Evolutionary conservation across 2,329 filamentous ascomycete species (phyloP).

Genomic region (Rhynchosporium graminicola): DNA sequence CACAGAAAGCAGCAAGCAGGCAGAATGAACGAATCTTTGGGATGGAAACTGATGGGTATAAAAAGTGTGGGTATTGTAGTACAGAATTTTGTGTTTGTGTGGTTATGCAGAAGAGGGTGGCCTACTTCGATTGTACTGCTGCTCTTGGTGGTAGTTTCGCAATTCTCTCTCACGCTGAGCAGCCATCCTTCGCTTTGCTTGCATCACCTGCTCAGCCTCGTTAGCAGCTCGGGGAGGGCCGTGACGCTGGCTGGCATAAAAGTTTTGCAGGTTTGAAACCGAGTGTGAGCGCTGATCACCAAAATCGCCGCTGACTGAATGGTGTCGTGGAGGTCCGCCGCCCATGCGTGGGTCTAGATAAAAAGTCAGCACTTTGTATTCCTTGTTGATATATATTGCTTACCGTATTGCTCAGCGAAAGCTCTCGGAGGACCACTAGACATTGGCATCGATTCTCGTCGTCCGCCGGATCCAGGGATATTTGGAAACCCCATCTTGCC

Average conservation of each 20-base stretch:
- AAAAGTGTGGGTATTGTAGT: conserved; percentile 27
- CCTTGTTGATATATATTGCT: conserved; percentile 40
- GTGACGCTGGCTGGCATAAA: conserved; percentile 91
- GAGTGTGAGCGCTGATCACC: conserved; percentile 72
- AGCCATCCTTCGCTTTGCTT: conserved; percentile 98
- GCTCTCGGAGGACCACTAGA: conserved; percentile 56
- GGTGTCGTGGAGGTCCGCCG: conserved; percentile 68
- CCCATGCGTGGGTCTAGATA: conserved; percentile 69
- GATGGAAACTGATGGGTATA: conserved; percentile 40
- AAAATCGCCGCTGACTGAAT: conserved; percentile 75
- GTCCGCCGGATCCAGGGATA: conserved; percentile 49
- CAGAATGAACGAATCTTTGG: conserved; percentile 42
- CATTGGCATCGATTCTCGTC: conserved; percentile 79
- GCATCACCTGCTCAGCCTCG: conserved; percentile 98
- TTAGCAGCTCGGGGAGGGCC: conserved; percentile 78
- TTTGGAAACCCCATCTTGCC: conserved; percentile 77
- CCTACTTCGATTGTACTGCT: conserved; percentile 99
- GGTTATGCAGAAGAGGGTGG: conserved; percentile 73
- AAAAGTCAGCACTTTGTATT: conserved; percentile 21
- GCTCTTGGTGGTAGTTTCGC: conserved; percentile 99
- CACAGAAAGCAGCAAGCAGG: conserved; percentile 40
- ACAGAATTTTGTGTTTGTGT: conserved; percentile 35
- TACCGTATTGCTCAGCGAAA: conserved; percentile 60
- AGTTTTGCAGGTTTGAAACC: conserved; percentile 82
- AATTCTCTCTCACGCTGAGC: conserved; percentile 98